Base-by-base conservation (phyloP, 164 flowering plant genomes). In the Umbellularia californica region DNA sequence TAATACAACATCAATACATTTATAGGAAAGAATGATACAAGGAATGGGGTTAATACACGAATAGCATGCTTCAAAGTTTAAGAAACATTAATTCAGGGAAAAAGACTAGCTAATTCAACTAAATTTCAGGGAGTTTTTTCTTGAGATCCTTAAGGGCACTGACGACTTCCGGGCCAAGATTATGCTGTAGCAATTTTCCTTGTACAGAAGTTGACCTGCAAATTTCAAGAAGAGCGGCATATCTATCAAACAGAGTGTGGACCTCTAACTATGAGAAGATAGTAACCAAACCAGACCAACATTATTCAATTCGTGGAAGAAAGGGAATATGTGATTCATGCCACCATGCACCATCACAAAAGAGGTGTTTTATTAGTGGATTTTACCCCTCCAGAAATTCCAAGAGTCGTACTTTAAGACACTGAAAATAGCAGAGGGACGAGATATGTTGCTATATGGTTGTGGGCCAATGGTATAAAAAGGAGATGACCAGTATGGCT, bases 81-180 rank as follows among this genome's bases (percentile, higher is more conserved):
- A 55, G 60, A 55, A 55, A 14, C 60, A 55, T 14, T 3, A 55
- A 55, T 19, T 3, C 60, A 17, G 6, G 17, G 2, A 41, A 14
- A 55, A 55, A 67, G 19, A 27, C 47, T 17, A 71, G n/a, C 58
- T 65, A 71, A 11, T 71, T 72, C 17, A 77, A 75, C 75, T 78
- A 84, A 68, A 75, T 84, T 71, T 87, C 83, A 6, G 87, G 81
- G 12, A 95, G 85, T 86, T 90, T 83, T 70, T 76, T 87, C 81
- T 85, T 86, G 73, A 95, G 90, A 82, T 92, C 95, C 80, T 81
- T 89, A 51, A 95, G 90, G 75, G 97, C 97, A 86, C 88, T 88
- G 2, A 91, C 94, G n/a, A 92, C 91, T 85, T 85, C 85, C 33
- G 99, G 80, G 82, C 85, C 95, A 50, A 95, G 94, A 83, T 92